These are phyloP conservation scores for Onygenales sp. DNA, from an alignment of 2,329 filamentous ascomycete species.

Conservation along the genomic window DNA sequence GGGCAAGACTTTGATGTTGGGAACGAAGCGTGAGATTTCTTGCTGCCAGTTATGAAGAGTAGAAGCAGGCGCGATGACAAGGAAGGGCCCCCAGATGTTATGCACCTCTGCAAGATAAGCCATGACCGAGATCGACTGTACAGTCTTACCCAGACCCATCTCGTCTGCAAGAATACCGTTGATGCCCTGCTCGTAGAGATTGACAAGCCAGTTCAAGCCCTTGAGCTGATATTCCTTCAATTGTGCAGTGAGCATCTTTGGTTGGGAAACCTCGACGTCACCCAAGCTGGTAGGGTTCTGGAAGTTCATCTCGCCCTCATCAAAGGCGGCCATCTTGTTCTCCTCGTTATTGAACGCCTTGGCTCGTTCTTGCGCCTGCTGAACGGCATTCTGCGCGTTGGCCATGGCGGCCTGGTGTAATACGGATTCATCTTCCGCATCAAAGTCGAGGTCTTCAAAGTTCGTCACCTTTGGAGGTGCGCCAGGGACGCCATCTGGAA, in stretches of 20 bases:
- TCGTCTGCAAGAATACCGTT: constrained; percentile 98
- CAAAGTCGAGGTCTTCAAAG: constrained; percentile 91
- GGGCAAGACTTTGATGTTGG: constrained; percentile 85
- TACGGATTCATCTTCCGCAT: constrained; percentile 80
- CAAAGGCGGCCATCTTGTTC: constrained; percentile 60
- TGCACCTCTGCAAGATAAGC: constrained; percentile 94
- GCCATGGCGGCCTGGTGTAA: constrained; percentile 80
- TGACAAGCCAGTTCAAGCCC: constrained; percentile 98
- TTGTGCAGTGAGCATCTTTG: constrained; percentile 83
- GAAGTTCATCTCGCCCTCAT: constrained; percentile 98
- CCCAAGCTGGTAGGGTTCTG: constrained; percentile 94
- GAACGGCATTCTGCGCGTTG: constrained; percentile 91
- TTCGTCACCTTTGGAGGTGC: constrained; percentile 69
- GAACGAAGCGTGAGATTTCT: constrained; percentile 91
- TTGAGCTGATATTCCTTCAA: constrained; percentile 99
- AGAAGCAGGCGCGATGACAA: constrained; percentile 91
- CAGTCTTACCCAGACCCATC: constrained; percentile 98
- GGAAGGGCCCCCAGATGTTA: constrained; percentile 95
- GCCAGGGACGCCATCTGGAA: constrained; percentile 39
- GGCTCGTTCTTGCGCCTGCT: constrained; percentile 87
- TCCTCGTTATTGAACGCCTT: constrained; percentile 78
- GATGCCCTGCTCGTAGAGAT: constrained; percentile 98
- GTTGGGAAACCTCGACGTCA: constrained; percentile 88
- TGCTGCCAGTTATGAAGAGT: constrained; percentile 99
- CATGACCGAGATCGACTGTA: constrained; percentile 99